Conservation (phyloP, 345 rosid species). For the Boechera stricta region DNA sequence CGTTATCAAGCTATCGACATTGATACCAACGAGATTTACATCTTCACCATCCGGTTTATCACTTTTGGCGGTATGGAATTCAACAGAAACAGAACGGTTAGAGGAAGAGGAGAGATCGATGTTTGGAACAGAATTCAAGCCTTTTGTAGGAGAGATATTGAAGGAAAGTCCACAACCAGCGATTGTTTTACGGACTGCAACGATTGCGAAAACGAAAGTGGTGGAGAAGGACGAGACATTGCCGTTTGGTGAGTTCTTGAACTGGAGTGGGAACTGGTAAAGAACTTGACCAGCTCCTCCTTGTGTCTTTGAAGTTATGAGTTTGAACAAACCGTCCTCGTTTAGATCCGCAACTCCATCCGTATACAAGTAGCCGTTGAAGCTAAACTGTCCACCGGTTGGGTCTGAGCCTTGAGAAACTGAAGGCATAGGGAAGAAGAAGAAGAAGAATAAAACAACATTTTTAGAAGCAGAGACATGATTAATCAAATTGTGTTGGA, state of each 20-base stretch:
- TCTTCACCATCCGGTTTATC: slow-evolving; percentile 34
- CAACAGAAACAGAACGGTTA: slow-evolving; percentile 60
- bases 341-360: slow-evolving; percentile 31
- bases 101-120: background rate
- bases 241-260: slow-evolving; percentile 21
- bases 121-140: slow-evolving; percentile 8
- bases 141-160: slow-evolving; percentile 24
- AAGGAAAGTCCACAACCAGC: slow-evolving; percentile 41
- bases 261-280: slow-evolving; percentile 22
- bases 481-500: background rate
- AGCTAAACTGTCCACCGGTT: slow-evolving; percentile 38
- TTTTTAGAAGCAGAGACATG: slow-evolving; percentile 18
- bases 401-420: slow-evolving; percentile 30
- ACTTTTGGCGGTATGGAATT: slow-evolving; percentile 66
- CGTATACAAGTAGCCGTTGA: slow-evolving; percentile 33
- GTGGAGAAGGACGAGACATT: slow-evolving; percentile 21
- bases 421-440: slow-evolving; percentile 2
- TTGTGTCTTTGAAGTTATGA: slow-evolving; percentile 41
- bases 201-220: slow-evolving; percentile 32
- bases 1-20: slow-evolving; percentile 49
- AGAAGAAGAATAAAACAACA: slow-evolving; percentile 17
- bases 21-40: slow-evolving; percentile 64
- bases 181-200: slow-evolving; percentile 25
- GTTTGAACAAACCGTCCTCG: slow-evolving; percentile 37
- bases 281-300: slow-evolving; percentile 45